Percentiles rank a stretch among this genome's conserved stretches.
Evolutionary conservation across 441 rosid species (phyloP).

Genomic region (Populus hybrid): DNA sequence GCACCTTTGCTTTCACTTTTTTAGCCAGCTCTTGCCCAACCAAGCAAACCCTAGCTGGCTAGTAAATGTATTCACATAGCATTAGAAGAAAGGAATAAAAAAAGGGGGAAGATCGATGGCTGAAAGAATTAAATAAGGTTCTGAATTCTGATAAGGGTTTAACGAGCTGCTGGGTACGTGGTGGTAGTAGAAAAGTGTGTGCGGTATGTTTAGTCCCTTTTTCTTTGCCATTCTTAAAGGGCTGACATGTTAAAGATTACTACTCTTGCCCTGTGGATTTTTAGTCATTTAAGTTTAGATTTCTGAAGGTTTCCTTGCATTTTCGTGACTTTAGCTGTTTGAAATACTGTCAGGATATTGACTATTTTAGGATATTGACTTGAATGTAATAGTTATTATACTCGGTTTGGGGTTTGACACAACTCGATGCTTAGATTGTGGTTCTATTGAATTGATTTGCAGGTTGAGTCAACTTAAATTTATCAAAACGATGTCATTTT

Average conservation of each 20-base stretch:
- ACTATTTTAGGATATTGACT: too few relatives aligned
- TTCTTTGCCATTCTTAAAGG: not conserved
- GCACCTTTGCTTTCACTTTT: constrained; percentile 4
- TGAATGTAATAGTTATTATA: too few relatives aligned
- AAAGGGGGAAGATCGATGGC: not conserved
- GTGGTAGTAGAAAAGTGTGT: not conserved
- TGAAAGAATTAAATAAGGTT: too few relatives aligned
- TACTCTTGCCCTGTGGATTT: too few relatives aligned
- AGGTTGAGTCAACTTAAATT: too few relatives aligned
- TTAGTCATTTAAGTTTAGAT: too few relatives aligned
- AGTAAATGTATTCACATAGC: constrained; percentile 5
- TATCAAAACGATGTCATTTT: too few relatives aligned
- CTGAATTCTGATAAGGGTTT: not conserved
- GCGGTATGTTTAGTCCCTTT: not conserved
- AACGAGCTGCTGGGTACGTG: not conserved
- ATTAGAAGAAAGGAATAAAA: not conserved
- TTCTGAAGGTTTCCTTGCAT: too few relatives aligned
- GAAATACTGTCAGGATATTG: not conserved
- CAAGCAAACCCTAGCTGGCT: not conserved
- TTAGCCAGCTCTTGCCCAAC: not conserved
- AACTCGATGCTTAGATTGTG: too few relatives aligned
- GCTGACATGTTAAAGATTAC: not conserved
- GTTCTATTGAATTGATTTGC: too few relatives aligned
- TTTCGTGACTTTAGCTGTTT: not conserved
- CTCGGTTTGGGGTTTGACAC: too few relatives aligned